Base-by-base conservation (phyloP, 495 filamentous ascomycete species). In the Aspergillus campestris region DNA sequence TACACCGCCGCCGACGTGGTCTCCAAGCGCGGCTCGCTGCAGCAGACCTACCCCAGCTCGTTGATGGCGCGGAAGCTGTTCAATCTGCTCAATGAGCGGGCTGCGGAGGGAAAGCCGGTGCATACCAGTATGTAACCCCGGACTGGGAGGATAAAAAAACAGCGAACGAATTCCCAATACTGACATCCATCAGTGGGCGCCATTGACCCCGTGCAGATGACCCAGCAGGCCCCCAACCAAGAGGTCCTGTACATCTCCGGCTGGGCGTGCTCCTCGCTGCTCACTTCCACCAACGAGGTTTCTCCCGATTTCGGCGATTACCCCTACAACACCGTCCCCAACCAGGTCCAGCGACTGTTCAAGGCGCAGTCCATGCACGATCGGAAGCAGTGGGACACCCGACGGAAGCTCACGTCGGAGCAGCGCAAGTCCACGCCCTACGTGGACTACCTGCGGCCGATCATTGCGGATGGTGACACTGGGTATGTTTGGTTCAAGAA, bases 191-290 rank as follows among this genome's bases (percentile, higher is more conserved):
- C 40, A 90, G 86, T 98, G 84, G 92, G 92, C 48, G 94, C 91
- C 45, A 95, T 98, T 67, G 92, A 98, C 58, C 92, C 92, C 11
- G 79, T 96, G 7, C 92, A 98, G 67, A 97, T 98, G 92, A 96
- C 94, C 28, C 92, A 98, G 65, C 94, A 97, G 70, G 94, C 92
- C 18, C 78, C 84, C 1, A 84, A 96, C 64, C 92, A 97, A 61
- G 94, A 98, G 65, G 84, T 95, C 5, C 75, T 98, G 12, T 98
- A 98, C 66, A 75, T 98, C 31, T 94, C 87, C 7, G 92, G 92
- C 35, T 98, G 92, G 92, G 92, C 94, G 3, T 97, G 94, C 67
- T 95, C 89, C 0, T 89, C 87, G 5, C 75, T 95, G 9, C 71
- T 98, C 15, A 97, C 94, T 0, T 83, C 79, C 1, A 96, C 92